Percentiles rank a stretch among this genome's conserved stretches.
phyloP scores from a whole-genome alignment of 2,329 filamentous ascomycete genomes.

The Phialophora macrospora region DNA sequence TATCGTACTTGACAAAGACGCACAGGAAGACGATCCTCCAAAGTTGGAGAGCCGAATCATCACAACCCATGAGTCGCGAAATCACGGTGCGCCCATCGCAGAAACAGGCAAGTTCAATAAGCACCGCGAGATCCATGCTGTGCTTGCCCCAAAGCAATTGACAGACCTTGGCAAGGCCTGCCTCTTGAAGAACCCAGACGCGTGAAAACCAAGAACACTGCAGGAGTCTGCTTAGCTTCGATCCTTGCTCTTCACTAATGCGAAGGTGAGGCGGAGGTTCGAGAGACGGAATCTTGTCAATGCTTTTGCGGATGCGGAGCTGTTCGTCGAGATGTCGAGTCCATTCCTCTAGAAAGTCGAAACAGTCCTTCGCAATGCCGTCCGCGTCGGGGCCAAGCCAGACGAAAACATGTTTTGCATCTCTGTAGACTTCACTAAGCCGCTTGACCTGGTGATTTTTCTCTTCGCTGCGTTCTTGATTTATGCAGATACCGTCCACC shows the following conservation, averaged over 20 bases:
- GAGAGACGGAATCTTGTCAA: conserved; percentile 1
- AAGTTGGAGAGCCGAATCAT: background rate
- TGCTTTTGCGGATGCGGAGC: background rate
- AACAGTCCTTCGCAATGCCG: conserved; percentile 9
- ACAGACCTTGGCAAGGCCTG: background rate
- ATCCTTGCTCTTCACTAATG: background rate
- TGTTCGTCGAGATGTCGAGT: background rate
- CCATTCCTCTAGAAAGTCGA: background rate
- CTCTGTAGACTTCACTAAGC: background rate
- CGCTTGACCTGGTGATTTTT: conserved; percentile 10
- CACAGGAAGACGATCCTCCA: conserved; percentile 6
- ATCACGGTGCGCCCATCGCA: background rate
- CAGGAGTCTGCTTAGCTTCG: conserved; percentile 7
- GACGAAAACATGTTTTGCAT: conserved; percentile 1
- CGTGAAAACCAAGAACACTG: background rate
- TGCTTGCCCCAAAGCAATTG: conserved; percentile 5
- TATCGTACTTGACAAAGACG: conserved; percentile 3
- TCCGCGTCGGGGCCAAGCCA: conserved; percentile 3
- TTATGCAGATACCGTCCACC: conserved; percentile 5
- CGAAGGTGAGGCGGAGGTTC: background rate
- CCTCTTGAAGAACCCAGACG: conserved; percentile 11
- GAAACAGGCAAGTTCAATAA: conserved; percentile 6
- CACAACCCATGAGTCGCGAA: background rate
- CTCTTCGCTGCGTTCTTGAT: conserved; percentile 2
- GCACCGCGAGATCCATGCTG: conserved; percentile 6